Percentiles rank a stretch among this genome's conserved stretches.
phyloP scores from a whole-genome alignment of 1,284 basidiomycete species.

The Trichosporon sp. region DNA sequence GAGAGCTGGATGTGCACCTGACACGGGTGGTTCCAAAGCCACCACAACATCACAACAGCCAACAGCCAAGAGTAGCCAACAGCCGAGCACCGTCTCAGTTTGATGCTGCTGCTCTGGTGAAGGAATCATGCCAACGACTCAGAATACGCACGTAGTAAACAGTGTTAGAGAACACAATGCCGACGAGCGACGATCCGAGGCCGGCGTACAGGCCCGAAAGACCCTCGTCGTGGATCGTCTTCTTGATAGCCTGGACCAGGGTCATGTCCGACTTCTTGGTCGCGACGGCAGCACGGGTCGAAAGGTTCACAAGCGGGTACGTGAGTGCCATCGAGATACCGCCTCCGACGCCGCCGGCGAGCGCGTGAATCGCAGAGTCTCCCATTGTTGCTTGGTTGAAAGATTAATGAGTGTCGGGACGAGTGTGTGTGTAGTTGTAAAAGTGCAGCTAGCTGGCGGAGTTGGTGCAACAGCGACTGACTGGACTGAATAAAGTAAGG shows the following conservation, averaged over 20 bases:
- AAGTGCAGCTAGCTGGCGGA: background rate
- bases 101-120: too few species aligned
- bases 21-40: too few species aligned
- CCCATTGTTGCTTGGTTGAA: conserved; percentile 24
- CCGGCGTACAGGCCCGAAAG: conserved; percentile 81
- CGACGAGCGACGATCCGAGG: conserved; percentile 75
- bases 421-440: background rate
- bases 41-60: background rate
- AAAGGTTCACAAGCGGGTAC: conserved; percentile 81
- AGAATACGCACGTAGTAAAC: conserved; percentile 43
- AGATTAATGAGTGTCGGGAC: background rate
- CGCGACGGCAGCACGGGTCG: conserved; percentile 87
- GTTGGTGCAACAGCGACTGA: background rate
- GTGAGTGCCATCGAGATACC: conserved; percentile 70
- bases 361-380: conserved; percentile 82
- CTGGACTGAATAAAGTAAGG: background rate
- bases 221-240: conserved; percentile 80
- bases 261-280: conserved; percentile 56
- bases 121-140: too few species aligned
- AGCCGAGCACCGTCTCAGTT: too few species aligned
- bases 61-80: too few species aligned
- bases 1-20: too few species aligned
- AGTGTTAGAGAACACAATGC: conserved; percentile 92
- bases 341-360: conserved; percentile 85
- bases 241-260: conserved; percentile 52